Conservation (phyloP, 306 rosid genomes). For the Betula pendula region DNA sequence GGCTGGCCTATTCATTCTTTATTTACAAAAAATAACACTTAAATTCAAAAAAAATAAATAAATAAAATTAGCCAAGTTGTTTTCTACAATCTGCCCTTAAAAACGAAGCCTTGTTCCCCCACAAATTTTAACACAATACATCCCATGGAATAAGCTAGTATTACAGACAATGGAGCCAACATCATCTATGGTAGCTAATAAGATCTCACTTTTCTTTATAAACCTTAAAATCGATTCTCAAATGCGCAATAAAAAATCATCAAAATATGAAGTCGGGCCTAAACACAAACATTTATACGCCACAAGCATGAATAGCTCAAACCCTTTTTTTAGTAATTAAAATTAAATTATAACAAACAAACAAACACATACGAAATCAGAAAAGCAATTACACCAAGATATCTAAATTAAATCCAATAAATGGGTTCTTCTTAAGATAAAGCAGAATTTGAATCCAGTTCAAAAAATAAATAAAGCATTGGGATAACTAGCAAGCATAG, state of each 20-base stretch:
- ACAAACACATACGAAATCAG: neutral
- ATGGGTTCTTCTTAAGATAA: neutral
- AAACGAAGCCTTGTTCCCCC: neutral
- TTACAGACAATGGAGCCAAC: neutral
- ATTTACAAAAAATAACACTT: too few relatives aligned
- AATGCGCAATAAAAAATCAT: neutral
- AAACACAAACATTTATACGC: neutral
- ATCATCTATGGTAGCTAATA: neutral
- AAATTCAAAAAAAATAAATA: too few relatives aligned
- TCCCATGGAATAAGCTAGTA: too few relatives aligned
- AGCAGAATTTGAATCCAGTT: neutral
- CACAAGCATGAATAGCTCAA: neutral
- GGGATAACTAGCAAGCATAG: too few relatives aligned
- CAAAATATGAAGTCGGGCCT: neutral
- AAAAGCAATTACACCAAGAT: neutral
- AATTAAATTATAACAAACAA: too few relatives aligned
- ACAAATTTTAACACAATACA: too few relatives aligned
- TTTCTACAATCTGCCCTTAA: neutral
- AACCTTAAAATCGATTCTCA: neutral
- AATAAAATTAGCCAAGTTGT: neutral
- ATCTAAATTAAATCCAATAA: neutral
- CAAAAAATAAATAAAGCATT: neutral
- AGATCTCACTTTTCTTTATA: too few relatives aligned
- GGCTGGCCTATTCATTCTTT: neutral
- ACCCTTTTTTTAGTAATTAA: neutral